phyloP scores from a whole-genome alignment of 371 early-diverging fungal genomes.

The Mortierella sp. region DNA sequence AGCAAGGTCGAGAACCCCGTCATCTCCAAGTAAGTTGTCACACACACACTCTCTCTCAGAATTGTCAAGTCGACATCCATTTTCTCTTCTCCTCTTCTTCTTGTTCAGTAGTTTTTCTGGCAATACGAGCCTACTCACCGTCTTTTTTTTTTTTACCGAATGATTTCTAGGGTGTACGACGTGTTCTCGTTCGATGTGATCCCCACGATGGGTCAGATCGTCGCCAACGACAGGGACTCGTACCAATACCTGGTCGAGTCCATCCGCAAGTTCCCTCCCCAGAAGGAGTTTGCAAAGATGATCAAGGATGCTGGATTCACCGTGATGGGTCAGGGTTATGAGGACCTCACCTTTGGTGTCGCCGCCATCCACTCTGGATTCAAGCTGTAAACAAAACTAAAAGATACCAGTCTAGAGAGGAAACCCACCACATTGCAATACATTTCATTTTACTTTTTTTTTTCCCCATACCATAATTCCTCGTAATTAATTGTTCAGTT shows the following conservation, averaged over 20 bases:
- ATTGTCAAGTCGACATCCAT: background rate
- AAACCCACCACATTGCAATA: background rate
- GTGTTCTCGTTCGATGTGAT: slow-evolving; percentile 95
- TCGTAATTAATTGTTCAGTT: background rate
- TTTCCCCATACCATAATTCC: background rate
- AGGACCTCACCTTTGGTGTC: slow-evolving; percentile 96
- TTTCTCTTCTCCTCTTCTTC: background rate
- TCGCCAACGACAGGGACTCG: slow-evolving; percentile 93
- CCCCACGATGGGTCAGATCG: slow-evolving; percentile 88
- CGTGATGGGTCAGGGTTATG: slow-evolving; percentile 91
- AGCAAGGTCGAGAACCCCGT: slow-evolving; percentile 92
- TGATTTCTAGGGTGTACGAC: slow-evolving; percentile 80
- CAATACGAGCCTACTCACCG: background rate
- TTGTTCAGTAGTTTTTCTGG: background rate
- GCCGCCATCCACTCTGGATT: slow-evolving; percentile 96
- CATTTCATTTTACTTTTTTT: background rate
- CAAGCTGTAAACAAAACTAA: slow-evolving; percentile 72
- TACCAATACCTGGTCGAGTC: slow-evolving; percentile 99
- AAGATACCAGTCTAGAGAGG: background rate
- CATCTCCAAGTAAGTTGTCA: slow-evolving; percentile 72
- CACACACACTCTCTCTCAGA: background rate
- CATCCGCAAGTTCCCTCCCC: slow-evolving; percentile 95
- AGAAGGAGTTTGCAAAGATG: slow-evolving; percentile 90
- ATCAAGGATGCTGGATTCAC: slow-evolving; percentile 93
- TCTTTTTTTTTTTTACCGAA: background rate